Evolutionary conservation across 2,329 filamentous ascomycete species (phyloP), one percentile per base, ranked within the genome.

Genomic region (Bretziella fagacearum): DNA sequence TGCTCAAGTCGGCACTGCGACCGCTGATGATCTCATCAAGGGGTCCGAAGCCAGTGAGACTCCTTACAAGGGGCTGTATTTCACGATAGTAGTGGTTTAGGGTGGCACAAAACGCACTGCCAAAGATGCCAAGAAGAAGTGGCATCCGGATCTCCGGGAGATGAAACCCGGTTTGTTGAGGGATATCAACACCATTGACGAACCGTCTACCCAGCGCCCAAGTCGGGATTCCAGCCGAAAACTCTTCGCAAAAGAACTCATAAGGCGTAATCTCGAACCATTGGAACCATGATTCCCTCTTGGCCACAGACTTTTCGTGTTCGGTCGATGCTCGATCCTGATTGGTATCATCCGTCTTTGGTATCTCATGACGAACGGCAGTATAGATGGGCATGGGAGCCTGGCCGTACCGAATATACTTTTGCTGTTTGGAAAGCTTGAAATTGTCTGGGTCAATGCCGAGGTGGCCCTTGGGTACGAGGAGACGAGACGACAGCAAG

Each of bases 221-320:
- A 0, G 84, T 94, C 0, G 91, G 91, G 51, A 98, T 95, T 2
- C 91, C 89, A 2, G 89, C 86, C 20, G 73, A 73, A 44, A 94
- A 79, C 57, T 95, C 89, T 61, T 96, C 89, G 55, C 86, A 94
- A 61, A 91, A 95, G 59, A 95, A 81, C 59, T 96, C 89, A 57
- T 93, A 95, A 0, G 89, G 89, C 0, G 85, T 93, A 56, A 89
- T 81, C 57, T 98, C 91, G 55, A 91, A 95, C 89, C 91, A 96
- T 56, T 98, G 89, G 56, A 96, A 98, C 84, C 87, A 96, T 2
- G 85, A 72, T 56, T 93, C 81, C 51, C 70, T 69, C 56, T 52
- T 49, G 8, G 71, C 66, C 44, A 65, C 60, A 53, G 68, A 65
- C 54, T 76, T 73, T 0, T 65, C 68, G 17, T 63, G 61, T 50